These are phyloP conservation scores for Blastomyces silverae DNA, from an alignment of 2,329 filamentous ascomycete genomes.

Conservation along the genomic window DNA sequence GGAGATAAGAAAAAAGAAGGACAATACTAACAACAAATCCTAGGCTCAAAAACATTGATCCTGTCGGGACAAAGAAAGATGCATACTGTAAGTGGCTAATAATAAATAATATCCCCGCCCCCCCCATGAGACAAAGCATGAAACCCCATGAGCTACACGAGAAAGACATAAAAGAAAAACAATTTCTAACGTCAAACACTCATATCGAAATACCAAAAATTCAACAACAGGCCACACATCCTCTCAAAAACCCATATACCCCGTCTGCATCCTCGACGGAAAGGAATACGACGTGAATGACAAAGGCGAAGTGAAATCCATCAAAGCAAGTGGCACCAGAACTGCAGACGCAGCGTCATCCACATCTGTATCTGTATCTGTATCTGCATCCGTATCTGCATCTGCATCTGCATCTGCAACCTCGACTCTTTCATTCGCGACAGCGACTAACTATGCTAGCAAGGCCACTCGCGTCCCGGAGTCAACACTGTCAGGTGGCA, in stretches of 20 bases:
- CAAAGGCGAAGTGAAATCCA: not conserved
- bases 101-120: not conserved
- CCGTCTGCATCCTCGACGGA: slow-evolving; percentile 28
- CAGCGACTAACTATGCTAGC: slow-evolving; percentile 1
- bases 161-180: not conserved
- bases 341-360: not conserved
- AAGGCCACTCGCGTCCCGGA: not conserved
- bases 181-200: not conserved
- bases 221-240: not conserved
- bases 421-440: not conserved
- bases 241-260: slow-evolving; percentile 12
- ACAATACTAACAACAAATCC: not conserved
- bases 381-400: not conserved
- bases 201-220: not conserved
- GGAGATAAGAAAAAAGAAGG: not conserved
- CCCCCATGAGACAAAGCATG: slow-evolving; percentile 16
- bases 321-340: not conserved
- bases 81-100: slow-evolving; percentile 7
- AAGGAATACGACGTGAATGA: slow-evolving; percentile 22
- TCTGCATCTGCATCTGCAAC: not conserved
- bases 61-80: not conserved
- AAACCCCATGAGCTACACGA: slow-evolving; percentile 16
- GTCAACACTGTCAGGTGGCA: not conserved
- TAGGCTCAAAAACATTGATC: slow-evolving; percentile 5
- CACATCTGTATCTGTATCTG: too few relatives aligned